These are phyloP conservation scores for Guillardia theta DNA, from an alignment of 78 protist species.

Conservation along the genomic window DNA sequence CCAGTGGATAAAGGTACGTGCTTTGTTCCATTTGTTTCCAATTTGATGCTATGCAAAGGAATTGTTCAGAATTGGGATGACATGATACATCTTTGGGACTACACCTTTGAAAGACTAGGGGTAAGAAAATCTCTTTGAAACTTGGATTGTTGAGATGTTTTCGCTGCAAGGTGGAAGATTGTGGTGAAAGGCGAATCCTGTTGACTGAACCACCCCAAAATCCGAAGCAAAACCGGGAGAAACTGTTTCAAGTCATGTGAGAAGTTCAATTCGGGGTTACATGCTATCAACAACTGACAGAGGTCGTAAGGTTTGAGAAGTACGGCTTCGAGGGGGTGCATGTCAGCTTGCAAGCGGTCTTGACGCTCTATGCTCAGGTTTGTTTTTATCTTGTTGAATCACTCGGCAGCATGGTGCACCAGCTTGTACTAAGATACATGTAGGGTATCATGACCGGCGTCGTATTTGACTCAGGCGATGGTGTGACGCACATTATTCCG, in stretches of 20 bases:
- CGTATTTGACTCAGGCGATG: slow-evolving; percentile 98
- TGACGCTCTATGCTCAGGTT: slow-evolving; percentile 94
- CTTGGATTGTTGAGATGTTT: slow-evolving; percentile 79
- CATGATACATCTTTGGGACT: slow-evolving; percentile 84
- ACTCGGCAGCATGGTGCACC: neutral
- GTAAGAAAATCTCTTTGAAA: slow-evolving; percentile 75
- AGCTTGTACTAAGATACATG: too few species aligned
- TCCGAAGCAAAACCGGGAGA: slow-evolving; percentile 82
- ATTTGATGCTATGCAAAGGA: neutral
- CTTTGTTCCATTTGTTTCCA: neutral
- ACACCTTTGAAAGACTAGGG: slow-evolving; percentile 92
- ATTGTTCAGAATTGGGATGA: slow-evolving; percentile 95
- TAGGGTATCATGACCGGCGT: slow-evolving; percentile 65
- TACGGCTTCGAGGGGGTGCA: slow-evolving; percentile 87
- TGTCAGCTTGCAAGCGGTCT: slow-evolving; percentile 93
- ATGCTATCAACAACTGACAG: too few species aligned
- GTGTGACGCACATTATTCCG: slow-evolving; percentile 99
- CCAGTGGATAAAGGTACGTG: slow-evolving; percentile 92
- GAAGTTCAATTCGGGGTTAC: too few species aligned
- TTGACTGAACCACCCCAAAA: slow-evolving; percentile 98
- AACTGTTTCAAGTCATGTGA: slow-evolving; percentile 88
- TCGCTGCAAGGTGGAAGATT: neutral
- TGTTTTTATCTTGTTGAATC: neutral
- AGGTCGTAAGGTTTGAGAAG: too few species aligned
- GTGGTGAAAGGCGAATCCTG: slow-evolving; percentile 50